Percentiles rank a stretch among this genome's conserved stretches.
phyloP scores from a whole-genome alignment of 2,329 filamentous ascomycete species.

The Apiospora aurea region DNA sequence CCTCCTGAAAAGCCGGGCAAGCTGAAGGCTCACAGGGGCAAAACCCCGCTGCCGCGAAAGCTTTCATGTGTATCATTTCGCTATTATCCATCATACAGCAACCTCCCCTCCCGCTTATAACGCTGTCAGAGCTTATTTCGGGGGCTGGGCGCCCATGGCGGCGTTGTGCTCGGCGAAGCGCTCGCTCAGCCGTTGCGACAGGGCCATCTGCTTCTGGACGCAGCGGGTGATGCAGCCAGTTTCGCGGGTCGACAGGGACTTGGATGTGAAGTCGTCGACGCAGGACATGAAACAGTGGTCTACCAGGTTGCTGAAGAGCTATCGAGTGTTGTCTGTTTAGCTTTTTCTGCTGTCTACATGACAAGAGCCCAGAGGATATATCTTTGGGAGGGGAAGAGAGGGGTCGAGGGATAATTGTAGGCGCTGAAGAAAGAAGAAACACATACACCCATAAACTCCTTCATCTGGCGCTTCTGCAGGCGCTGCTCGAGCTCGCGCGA shows the following conservation, averaged over 20 bases:
- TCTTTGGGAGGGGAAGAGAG: neutral
- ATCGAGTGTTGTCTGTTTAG: constrained; percentile 23
- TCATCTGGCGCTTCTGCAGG: constrained; percentile 98
- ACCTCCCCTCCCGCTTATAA: too few species aligned
- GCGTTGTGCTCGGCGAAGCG: constrained; percentile 80
- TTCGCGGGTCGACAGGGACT: constrained; percentile 87
- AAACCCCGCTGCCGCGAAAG: neutral
- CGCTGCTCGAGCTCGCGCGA: constrained; percentile 92
- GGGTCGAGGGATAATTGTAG: neutral
- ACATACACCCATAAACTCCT: constrained; percentile 96
- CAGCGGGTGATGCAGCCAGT: constrained; percentile 92
- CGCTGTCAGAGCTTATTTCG: constrained; percentile 42
- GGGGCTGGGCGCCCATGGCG: constrained; percentile 62
- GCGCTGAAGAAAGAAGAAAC: constrained; percentile 40
- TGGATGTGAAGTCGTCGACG: constrained; percentile 98
- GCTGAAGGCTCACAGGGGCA: neutral
- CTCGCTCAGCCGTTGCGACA: constrained; percentile 87
- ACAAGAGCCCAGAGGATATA: neutral
- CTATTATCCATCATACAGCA: constrained; percentile 2
- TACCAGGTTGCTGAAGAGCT: constrained; percentile 73
- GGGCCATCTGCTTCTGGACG: constrained; percentile 95
- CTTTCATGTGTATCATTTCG: neutral
- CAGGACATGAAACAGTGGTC: constrained; percentile 96
- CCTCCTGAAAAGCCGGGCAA: neutral
- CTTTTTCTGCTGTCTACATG: neutral